These are phyloP conservation scores for Cyphellophora europaea DNA, from an alignment of 2,329 filamentous ascomycete genomes.

Conservation along the genomic window DNA sequence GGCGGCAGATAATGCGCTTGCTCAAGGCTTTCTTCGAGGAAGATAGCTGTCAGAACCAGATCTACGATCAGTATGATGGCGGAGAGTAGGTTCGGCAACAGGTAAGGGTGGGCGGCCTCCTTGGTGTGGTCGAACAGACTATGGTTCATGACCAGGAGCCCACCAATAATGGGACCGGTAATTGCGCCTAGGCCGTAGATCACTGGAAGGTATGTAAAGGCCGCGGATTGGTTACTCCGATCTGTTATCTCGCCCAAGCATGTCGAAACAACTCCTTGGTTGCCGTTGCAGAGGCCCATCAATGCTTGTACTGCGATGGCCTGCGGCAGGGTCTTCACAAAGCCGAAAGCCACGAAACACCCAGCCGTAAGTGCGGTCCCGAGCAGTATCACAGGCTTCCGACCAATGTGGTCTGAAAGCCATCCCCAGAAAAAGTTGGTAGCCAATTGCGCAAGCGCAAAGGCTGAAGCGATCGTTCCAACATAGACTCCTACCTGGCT, in stretches of 20 bases:
- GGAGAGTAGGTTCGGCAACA: conserved; percentile 73
- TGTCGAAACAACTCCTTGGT: conserved; percentile 87
- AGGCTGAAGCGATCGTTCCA: conserved; percentile 78
- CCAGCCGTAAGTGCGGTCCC: conserved; percentile 74
- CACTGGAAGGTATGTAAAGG: conserved; percentile 89
- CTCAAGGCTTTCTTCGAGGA: conserved; percentile 79
- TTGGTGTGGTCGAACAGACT: conserved; percentile 45
- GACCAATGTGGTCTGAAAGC: conserved; percentile 66
- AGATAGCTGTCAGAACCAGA: conserved; percentile 64
- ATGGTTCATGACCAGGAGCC: conserved; percentile 61
- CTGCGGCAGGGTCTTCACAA: conserved; percentile 74
- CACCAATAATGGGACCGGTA: conserved; percentile 84
- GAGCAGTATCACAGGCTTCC: conserved; percentile 72
- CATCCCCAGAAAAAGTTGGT: conserved; percentile 92
- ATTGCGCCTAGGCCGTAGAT: conserved; percentile 95
- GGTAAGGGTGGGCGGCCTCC: conserved; percentile 63
- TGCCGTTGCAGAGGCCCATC: conserved; percentile 92
- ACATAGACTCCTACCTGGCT: conserved; percentile 76
- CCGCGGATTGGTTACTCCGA: conserved; percentile 83
- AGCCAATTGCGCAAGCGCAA: conserved; percentile 82
- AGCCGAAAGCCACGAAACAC: conserved; percentile 80
- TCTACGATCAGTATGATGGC: conserved; percentile 64
- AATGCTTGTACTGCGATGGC: conserved; percentile 74
- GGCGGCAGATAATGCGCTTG: conserved; percentile 53
- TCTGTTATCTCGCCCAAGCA: conserved; percentile 93